These are phyloP conservation scores for Colletotrichum orbiculare DNA, from an alignment of 2,329 filamentous ascomycete species.

Conservation along the genomic window DNA sequence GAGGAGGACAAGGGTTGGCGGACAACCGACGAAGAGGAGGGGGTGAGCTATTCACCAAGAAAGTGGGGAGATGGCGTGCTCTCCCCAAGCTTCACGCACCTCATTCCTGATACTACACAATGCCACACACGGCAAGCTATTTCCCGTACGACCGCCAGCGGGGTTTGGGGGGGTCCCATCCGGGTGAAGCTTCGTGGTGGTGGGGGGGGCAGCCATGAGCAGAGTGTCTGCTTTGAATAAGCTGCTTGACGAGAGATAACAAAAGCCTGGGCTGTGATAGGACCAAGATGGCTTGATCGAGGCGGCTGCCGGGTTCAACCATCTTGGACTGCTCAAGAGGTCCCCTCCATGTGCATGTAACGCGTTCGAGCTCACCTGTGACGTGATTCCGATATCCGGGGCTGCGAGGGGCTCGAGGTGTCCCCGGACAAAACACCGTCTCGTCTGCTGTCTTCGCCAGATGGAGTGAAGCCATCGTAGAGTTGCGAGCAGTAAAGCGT, in stretches of 20 bases:
- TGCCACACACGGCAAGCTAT: not conserved
- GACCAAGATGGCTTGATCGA: not conserved
- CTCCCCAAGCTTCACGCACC: constrained; percentile 14
- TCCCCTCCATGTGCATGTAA: constrained; percentile 22
- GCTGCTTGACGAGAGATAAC: constrained; percentile 28
- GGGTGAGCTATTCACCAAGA: constrained; percentile 31
- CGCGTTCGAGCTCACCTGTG: constrained; percentile 29
- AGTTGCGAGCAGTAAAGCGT: not conserved
- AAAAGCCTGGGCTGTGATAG: constrained; percentile 27
- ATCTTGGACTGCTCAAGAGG: not conserved
- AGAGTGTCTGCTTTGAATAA: constrained; percentile 5
- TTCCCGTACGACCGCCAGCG: constrained; percentile 1
- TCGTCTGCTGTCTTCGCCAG: not conserved
- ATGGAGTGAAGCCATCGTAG: not conserved
- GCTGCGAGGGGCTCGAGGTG: not conserved
- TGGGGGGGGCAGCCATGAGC: not conserved
- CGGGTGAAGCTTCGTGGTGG: constrained; percentile 11
- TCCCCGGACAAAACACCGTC: constrained; percentile 12
- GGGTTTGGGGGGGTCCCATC: not conserved
- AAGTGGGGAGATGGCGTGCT: constrained; percentile 39
- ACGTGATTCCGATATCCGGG: constrained; percentile 33
- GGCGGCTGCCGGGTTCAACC: constrained; percentile 2
- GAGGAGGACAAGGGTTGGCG: constrained; percentile 6
- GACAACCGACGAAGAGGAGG: not conserved
- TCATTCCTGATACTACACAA: constrained; percentile 10